Evolutionary conservation across 345 rosid species (phyloP).

Genomic region (Citrus reticulata): DNA sequence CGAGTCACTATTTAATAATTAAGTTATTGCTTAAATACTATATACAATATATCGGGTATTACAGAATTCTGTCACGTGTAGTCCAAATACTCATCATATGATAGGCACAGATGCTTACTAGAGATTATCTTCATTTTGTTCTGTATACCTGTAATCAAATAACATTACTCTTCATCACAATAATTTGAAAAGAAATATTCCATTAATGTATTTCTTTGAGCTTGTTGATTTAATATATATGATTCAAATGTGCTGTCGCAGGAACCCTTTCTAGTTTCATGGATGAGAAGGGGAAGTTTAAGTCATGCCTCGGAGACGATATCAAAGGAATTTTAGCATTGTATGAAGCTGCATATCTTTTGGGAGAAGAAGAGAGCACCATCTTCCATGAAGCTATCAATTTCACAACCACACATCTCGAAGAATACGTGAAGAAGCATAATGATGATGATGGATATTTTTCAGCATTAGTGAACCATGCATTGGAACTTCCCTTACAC

Average conservation of each 20-base stretch:
- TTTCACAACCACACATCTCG: not conserved
- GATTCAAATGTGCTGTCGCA: not conserved
- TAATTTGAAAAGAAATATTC: too few species aligned
- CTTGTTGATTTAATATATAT: too few species aligned
- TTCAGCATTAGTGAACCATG: slow-evolving; percentile 24
- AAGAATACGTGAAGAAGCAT: not conserved
- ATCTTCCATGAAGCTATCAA: not conserved
- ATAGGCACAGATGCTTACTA: too few species aligned
- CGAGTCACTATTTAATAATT: too few species aligned
- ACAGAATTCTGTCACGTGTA: too few species aligned
- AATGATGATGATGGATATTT: not conserved
- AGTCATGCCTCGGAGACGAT: not conserved
- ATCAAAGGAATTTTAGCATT: not conserved
- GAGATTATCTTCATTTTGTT: too few species aligned
- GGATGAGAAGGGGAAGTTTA: not conserved
- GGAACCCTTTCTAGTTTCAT: not conserved
- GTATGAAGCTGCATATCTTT: not conserved
- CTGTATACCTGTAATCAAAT: too few species aligned
- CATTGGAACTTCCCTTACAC: slow-evolving; percentile 32
- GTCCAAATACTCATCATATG: too few species aligned
- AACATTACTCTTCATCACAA: too few species aligned
- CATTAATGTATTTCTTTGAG: too few species aligned
- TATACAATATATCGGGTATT: too few species aligned
- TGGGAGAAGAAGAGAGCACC: not conserved
- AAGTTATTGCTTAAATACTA: too few species aligned